Evolutionary conservation across 441 rosid species (phyloP), one percentile per base, ranked within the genome.

Genomic region (Viola pubescens): DNA sequence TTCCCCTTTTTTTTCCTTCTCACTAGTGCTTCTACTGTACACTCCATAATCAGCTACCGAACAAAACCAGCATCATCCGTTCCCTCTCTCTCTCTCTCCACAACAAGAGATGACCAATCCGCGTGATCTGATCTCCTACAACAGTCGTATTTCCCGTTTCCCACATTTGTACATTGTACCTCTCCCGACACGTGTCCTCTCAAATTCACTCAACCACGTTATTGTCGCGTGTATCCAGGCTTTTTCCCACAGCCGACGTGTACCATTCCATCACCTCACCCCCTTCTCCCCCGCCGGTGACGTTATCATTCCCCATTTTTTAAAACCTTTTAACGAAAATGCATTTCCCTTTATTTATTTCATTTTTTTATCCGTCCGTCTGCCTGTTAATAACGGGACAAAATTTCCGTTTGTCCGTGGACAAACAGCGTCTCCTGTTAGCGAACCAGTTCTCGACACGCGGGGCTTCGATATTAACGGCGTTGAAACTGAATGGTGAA

Each of bases 311-410:
- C 37, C 47, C 39, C 4, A 1, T 4, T 11, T 7, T 48, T 48
- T 11, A 10, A 13, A 26, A 26, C 34, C 34, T 26, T 26, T 26
- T 26, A 26, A 19, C 26, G 26, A 19, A 19, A 26, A 26, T 26
- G 1, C 34, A 26, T 19, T 19, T 19, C 34, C 2, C 1, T 26
- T 26, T 26, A 26, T 26, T 26, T 26, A 26, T 26, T 26, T 26
- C 34, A 26, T 26, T 0, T 2, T 26, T 26, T 26, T 26, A 37
- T 34, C 43, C 11, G 52, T 58, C 48, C 57, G 37, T 38, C 66
- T 66, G 75, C 65, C 62, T 49, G 61, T 58, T 43, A 71, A 53
- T 66, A 58, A 58, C 58, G 45, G 42, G 71, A 66, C 75, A 71
- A 62, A 63, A 34, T 71, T 66, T 58, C 68, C 68, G 65, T 71